Conservation (phyloP, 2,329 filamentous ascomycete genomes). For the Diaporthe vexans region DNA sequence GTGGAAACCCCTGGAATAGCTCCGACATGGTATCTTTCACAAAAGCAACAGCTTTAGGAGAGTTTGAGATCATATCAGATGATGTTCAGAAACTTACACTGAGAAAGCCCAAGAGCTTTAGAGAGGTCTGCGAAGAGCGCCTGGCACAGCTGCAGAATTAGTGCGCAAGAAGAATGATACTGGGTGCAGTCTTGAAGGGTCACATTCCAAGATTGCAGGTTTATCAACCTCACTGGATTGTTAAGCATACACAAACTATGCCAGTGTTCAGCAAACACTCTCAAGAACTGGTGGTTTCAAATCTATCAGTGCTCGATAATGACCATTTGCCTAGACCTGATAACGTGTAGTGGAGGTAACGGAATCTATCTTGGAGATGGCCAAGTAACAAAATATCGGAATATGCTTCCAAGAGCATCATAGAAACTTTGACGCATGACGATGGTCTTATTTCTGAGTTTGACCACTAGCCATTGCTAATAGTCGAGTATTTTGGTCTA, state of each 20-base stretch:
- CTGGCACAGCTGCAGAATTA: background rate
- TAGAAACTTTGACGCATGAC: too few relatives aligned
- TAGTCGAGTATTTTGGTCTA: background rate
- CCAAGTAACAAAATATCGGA: too few relatives aligned
- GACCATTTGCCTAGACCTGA: too few relatives aligned
- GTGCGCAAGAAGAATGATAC: background rate
- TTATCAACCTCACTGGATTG: background rate
- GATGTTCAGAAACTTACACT: constrained; percentile 6
- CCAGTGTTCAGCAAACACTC: background rate
- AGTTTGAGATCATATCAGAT: constrained; percentile 21
- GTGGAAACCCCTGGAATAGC: constrained; percentile 20
- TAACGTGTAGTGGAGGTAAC: too few relatives aligned
- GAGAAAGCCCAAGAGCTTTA: constrained; percentile 4
- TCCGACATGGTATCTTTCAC: constrained; percentile 22
- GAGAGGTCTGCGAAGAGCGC: constrained; percentile 14
- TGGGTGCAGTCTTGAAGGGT: background rate
- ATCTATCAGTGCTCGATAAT: too few relatives aligned
- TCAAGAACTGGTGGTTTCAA: background rate
- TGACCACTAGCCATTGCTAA: background rate
- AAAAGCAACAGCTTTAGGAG: constrained; percentile 9
- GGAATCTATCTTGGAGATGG: too few relatives aligned
- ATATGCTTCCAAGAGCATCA: too few relatives aligned
- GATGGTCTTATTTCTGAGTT: too few relatives aligned
- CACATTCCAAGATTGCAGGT: too few relatives aligned
- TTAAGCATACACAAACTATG: background rate